These are phyloP conservation scores for Nyssa sinensis DNA, from an alignment of 148 eudicot species.

Conservation along the genomic window DNA sequence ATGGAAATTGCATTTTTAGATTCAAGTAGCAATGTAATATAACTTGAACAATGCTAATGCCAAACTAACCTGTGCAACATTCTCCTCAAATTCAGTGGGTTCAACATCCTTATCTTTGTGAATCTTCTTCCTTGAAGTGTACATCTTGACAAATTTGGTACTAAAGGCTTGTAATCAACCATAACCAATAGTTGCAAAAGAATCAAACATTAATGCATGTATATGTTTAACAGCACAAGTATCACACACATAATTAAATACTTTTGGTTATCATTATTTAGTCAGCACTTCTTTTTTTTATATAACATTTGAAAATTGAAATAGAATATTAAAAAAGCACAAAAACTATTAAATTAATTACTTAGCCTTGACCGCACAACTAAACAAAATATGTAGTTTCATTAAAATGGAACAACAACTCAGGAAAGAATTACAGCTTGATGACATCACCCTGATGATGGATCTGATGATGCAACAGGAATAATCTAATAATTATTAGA, in stretches of 20 bases:
- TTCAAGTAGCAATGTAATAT: not conserved
- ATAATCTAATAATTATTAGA: too few species aligned
- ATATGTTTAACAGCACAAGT: not conserved
- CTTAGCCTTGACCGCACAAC: too few species aligned
- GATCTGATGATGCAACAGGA: too few species aligned
- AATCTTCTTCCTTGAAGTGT: not conserved
- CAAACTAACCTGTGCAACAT: not conserved
- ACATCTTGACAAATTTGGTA: not conserved
- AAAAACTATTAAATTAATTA: not conserved
- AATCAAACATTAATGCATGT: not conserved
- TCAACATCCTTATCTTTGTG: not conserved
- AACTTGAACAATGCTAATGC: not conserved
- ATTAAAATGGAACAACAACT: not conserved
- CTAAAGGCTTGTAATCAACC: not conserved
- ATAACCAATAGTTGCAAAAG: not conserved
- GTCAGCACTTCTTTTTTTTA: not conserved
- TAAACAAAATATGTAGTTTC: not conserved
- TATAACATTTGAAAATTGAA: not conserved
- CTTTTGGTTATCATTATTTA: too few species aligned
- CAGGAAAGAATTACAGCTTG: not conserved
- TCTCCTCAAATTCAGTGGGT: conserved; percentile 1
- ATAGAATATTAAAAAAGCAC: not conserved
- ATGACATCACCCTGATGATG: too few species aligned
- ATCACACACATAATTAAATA: too few species aligned
- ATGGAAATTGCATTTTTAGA: not conserved